Evolutionary conservation across 2,329 filamentous ascomycete genomes (phyloP).

Genomic region (Claviceps purpurea): DNA sequence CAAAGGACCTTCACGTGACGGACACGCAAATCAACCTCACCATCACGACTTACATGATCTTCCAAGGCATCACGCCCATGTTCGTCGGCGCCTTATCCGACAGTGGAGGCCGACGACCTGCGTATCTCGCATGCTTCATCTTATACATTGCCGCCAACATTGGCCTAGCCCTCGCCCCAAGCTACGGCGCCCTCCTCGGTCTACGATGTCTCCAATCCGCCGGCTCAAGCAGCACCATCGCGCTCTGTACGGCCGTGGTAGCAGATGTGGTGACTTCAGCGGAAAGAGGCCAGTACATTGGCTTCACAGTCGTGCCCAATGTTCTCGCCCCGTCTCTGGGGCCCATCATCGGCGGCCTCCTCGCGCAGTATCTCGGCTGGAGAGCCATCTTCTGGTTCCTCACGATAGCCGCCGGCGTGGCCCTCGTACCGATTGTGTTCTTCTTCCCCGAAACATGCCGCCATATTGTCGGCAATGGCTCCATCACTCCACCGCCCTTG

Average conservation of each 20-base stretch:
- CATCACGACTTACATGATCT: constrained; percentile 43
- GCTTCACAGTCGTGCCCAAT: constrained; percentile 32
- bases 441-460: constrained; percentile 43
- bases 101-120: constrained; percentile 36
- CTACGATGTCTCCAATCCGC: constrained; percentile 43
- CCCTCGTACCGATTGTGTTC: constrained; percentile 28
- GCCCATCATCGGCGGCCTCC: constrained; percentile 45
- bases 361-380: constrained; percentile 46
- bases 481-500: constrained; percentile 24
- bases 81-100: constrained; percentile 45
- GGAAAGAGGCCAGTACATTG: constrained; percentile 48
- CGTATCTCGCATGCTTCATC: constrained; percentile 38
- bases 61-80: constrained; percentile 46
- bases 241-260: constrained; percentile 44
- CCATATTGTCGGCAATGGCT: constrained; percentile 38
- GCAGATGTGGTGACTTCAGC: constrained; percentile 49
- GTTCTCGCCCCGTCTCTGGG: constrained; percentile 36
- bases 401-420: constrained; percentile 28
- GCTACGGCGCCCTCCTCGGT: constrained; percentile 35
- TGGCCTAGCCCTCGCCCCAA: constrained; percentile 35
- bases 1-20: constrained; percentile 31
- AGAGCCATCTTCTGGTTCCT: constrained; percentile 50
- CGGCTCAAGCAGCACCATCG: constrained; percentile 45
- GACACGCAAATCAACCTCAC: constrained; percentile 33
- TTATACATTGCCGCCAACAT: constrained; percentile 42